Evolutionary conservation across 2,329 filamentous ascomycete species (phyloP).

Genomic region (Microcera coccophila): DNA sequence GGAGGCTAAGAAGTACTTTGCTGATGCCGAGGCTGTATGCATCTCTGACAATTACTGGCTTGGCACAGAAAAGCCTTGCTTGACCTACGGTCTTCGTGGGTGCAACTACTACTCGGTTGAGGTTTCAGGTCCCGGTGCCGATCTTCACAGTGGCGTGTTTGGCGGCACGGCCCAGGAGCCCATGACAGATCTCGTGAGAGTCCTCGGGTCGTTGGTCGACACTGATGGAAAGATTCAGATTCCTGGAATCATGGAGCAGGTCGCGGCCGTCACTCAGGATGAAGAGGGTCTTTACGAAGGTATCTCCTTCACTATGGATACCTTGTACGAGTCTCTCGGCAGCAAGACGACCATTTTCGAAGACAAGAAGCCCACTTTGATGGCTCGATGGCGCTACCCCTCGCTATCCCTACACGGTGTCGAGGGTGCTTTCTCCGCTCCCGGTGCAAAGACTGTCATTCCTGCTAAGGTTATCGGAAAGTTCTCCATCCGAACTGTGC

Average conservation of each 20-base stretch:
- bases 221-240: slow-evolving; percentile 89
- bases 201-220: slow-evolving; percentile 83
- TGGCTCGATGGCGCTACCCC: slow-evolving; percentile 94
- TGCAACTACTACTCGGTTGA: slow-evolving; percentile 97
- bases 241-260: slow-evolving; percentile 88
- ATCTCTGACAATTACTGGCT: slow-evolving; percentile 99
- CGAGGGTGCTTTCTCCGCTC: slow-evolving; percentile 89
- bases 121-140: slow-evolving; percentile 84
- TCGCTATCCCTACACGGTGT: slow-evolving; percentile 92
- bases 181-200: slow-evolving; percentile 88
- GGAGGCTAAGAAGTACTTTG: slow-evolving; percentile 92
- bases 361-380: slow-evolving; percentile 87
- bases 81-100: slow-evolving; percentile 94
- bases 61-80: slow-evolving; percentile 94
- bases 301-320: slow-evolving; percentile 95
- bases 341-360: slow-evolving; percentile 82
- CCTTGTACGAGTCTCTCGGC: slow-evolving; percentile 86
- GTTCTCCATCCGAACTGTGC: slow-evolving; percentile 96
- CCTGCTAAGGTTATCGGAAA: slow-evolving; percentile 97
- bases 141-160: slow-evolving; percentile 95
- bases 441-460: slow-evolving; percentile 97
- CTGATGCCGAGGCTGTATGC: slow-evolving; percentile 91
- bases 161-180: slow-evolving; percentile 95
- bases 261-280: slow-evolving; percentile 80
- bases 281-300: slow-evolving; percentile 83